A percentile compares a stretch with the other conserved stretches of the same genome.
phyloP scores from a whole-genome alignment of 495 filamentous ascomycete species.

The Tuber borchii region DNA sequence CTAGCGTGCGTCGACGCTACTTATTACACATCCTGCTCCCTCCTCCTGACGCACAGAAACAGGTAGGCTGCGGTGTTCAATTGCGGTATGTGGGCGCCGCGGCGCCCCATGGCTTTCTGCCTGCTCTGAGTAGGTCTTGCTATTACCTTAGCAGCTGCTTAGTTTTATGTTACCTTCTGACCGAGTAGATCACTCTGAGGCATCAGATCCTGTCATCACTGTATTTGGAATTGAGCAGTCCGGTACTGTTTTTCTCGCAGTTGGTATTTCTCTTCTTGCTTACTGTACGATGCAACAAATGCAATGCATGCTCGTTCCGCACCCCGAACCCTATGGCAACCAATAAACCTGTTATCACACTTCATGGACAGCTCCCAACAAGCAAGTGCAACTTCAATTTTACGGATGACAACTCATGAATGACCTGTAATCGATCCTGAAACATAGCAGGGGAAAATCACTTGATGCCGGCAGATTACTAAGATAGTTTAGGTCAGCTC shows the following conservation, averaged over 20 bases:
- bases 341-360: neutral
- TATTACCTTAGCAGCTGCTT: neutral
- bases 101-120: neutral
- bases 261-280: neutral
- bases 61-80: neutral
- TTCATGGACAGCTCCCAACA: neutral
- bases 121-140: neutral
- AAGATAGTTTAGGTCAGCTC: neutral
- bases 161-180: neutral
- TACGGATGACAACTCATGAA: neutral
- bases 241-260: neutral
- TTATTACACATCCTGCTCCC: neutral
- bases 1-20: neutral
- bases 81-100: neutral
- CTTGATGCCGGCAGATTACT: neutral
- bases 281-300: neutral
- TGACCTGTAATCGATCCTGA: neutral
- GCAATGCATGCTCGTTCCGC: neutral
- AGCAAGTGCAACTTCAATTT: neutral
- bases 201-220: neutral
- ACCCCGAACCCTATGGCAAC: neutral
- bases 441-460: neutral
- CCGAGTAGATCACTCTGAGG: neutral
- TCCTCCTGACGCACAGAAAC: neutral
- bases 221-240: neutral